Evolutionary conservation across 2,329 filamentous ascomycete genomes (phyloP), one percentile per base, ranked within the genome.

Genomic region (Coniochaeta prunicola): DNA sequence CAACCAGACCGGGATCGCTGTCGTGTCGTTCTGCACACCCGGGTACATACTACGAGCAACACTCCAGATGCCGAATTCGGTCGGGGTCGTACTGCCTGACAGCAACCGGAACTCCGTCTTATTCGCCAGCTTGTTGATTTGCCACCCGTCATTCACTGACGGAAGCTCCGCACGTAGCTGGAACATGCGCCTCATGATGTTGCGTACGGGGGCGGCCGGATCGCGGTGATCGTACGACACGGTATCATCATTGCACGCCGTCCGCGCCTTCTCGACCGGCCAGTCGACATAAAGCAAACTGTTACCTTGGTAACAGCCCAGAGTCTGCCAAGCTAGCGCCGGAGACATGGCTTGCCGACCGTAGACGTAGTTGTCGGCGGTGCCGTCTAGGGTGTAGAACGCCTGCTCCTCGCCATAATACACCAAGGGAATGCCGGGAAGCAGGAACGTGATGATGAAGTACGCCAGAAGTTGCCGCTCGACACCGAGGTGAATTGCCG

Each of bases 401-500:
- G 77, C 80, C 68, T 87, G 84, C 64, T 87, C 84, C 66, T 87
- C 84, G 24, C 84, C 84, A 80, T 82, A 87, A 19, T 81, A 76
- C 17, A 86, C 70, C 34, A 84, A 67, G 19, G 84, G 83, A 30
- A 85, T 83, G 17, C 84, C 84, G 1, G 84, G 84, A 67, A 87
- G 75, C 54, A 83, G 72, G 42, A 87, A 66, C 1, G 81, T 83
- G 1, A 80, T 82, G 56, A 87, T 77, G 64, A 84, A 86, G 31
- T 80, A 74, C 3, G 75, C 84, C 1, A 87, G 69, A 2, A 86
- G 70, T 65, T 82, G 78, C 48, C 81, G 76, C 64, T 85, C 76
- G 0, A 79, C 78, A 2, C 84, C 84, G 60, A 81, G 76, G 48
- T 76, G 71, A 34, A 87, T 74, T 4, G 81, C 76, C 2, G 84